phyloP scores from a whole-genome alignment of 2,329 filamentous ascomycete species.

The Elsinoe australis region DNA sequence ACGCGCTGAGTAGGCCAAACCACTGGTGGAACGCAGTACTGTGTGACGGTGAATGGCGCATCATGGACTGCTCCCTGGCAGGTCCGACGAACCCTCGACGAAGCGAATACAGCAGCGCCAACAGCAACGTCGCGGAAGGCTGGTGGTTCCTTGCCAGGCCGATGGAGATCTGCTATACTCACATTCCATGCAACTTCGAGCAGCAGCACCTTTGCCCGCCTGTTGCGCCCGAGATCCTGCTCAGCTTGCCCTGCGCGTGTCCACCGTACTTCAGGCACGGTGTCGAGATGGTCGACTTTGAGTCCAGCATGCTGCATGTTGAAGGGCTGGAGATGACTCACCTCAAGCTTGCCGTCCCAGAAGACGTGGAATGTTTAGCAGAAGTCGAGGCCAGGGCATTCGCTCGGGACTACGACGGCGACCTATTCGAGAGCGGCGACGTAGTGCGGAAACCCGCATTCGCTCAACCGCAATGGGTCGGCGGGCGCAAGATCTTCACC shows the following conservation, averaged over 20 bases:
- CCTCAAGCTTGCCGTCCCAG: conserved; percentile 75
- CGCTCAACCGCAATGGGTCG: conserved; percentile 85
- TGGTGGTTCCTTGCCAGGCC: conserved; percentile 95
- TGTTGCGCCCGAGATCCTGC: conserved; percentile 73
- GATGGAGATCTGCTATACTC: conserved; percentile 87
- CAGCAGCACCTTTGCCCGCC: conserved; percentile 92
- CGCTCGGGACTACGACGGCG: conserved; percentile 75
- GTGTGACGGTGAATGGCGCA: conserved; percentile 90
- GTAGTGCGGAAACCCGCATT: conserved; percentile 76
- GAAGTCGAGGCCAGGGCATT: conserved; percentile 83
- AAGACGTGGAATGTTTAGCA: conserved; percentile 83
- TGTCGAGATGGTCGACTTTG: conserved; percentile 77
- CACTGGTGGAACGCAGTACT: conserved; percentile 97
- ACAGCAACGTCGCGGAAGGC: conserved; percentile 62
- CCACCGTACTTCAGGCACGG: conserved; percentile 80
- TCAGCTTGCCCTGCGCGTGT: conserved; percentile 78
- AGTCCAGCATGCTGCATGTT: conserved; percentile 75
- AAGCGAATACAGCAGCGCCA: conserved; percentile 64
- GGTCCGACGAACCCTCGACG: conserved; percentile 83
- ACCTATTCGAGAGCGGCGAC: conserved; percentile 88
- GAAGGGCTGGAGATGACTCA: conserved; percentile 93
- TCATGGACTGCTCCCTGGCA: conserved; percentile 89
- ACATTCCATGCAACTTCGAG: conserved; percentile 76
- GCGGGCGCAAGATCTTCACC: conserved; percentile 80
- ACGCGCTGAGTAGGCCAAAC: conserved; percentile 76